Percentiles rank a stretch among this genome's conserved stretches.
phyloP scores from a whole-genome alignment of 2,329 filamentous ascomycete genomes.

The Achaetomium macrosporum region DNA sequence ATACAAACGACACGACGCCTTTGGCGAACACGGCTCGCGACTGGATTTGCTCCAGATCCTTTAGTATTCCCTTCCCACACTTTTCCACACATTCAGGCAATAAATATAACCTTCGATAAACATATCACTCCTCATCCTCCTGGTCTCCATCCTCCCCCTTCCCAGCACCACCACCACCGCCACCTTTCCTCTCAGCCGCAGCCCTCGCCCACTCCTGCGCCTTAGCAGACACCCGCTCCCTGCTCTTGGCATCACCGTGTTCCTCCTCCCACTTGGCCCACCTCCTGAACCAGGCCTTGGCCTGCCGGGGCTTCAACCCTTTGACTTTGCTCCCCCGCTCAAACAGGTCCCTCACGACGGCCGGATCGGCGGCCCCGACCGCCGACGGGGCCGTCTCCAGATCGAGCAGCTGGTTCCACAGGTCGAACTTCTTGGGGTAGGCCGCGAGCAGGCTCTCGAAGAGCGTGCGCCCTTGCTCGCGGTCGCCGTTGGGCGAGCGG shows the following conservation, averaged over 20 bases:
- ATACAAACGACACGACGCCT: no score
- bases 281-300: conserved; percentile 81
- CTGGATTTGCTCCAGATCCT: no score
- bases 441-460: conserved; percentile 82
- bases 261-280: conserved; percentile 87
- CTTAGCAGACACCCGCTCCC: conserved; percentile 63
- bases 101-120: no score
- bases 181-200: conserved; percentile 36
- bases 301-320: conserved; percentile 73
- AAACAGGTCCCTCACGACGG: conserved; percentile 67
- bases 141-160: conserved; percentile 27
- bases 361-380: conserved; percentile 39
- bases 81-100: no score
- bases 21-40: no score
- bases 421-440: conserved; percentile 82
- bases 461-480: conserved; percentile 88
- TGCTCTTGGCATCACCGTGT: conserved; percentile 61
- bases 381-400: conserved; percentile 59
- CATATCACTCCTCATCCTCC: conserved; percentile 22
- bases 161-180: conserved; percentile 17
- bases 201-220: conserved; percentile 64
- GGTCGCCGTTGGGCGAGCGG: conserved; percentile 71
- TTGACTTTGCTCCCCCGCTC: conserved; percentile 68
- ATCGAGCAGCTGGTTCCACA: conserved; percentile 90
- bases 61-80: no score